These are phyloP conservation scores for Dactylis glomerata DNA, from an alignment of 176 grass and related monocot genomes.

Conservation along the genomic window DNA sequence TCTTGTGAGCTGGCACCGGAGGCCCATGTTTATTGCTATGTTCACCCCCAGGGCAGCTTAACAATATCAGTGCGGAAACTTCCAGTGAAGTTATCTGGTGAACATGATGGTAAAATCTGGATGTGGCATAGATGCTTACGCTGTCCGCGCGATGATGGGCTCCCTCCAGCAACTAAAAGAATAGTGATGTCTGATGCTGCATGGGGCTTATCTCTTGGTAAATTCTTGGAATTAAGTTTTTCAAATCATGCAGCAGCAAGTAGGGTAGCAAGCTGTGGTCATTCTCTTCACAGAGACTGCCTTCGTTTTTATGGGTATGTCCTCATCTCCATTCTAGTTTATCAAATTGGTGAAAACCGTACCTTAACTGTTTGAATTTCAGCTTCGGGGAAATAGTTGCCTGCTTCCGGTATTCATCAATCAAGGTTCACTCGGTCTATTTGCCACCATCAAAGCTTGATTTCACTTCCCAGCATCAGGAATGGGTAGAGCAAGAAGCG, in stretches of 20 bases:
- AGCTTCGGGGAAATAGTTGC: constrained; percentile 91
- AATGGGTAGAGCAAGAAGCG: constrained; percentile 96
- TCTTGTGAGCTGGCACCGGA: constrained; percentile 87
- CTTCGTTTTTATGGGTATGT: constrained; percentile 94
- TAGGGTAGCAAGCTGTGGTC: constrained; percentile 97
- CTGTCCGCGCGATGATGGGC: constrained; percentile 62
- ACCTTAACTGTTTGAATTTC: constrained; percentile 40
- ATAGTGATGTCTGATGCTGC: constrained; percentile 99
- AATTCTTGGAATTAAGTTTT: constrained; percentile 99
- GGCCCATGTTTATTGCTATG: constrained; percentile 96
- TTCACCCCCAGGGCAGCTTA: constrained; percentile 90
- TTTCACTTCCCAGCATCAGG: constrained; percentile 90
- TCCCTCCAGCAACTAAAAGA: constrained; percentile 93
- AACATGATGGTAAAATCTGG: constrained; percentile 89
- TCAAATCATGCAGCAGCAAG: constrained; percentile 97
- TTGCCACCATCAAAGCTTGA: constrained; percentile 90
- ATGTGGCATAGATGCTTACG: constrained; percentile 98
- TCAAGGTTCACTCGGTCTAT: constrained; percentile 89
- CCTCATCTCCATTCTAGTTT: constrained; percentile 29
- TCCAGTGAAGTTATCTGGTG: constrained; percentile 57
- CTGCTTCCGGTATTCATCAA: constrained; percentile 88
- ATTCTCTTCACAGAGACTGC: constrained; percentile 98
- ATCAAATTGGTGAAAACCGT: constrained; percentile 6
- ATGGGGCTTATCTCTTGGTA: constrained; percentile 95
- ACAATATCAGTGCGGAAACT: constrained; percentile 93